Conservation (phyloP, 2,329 filamentous ascomycete genomes). For the Lecanicillium sp. region DNA sequence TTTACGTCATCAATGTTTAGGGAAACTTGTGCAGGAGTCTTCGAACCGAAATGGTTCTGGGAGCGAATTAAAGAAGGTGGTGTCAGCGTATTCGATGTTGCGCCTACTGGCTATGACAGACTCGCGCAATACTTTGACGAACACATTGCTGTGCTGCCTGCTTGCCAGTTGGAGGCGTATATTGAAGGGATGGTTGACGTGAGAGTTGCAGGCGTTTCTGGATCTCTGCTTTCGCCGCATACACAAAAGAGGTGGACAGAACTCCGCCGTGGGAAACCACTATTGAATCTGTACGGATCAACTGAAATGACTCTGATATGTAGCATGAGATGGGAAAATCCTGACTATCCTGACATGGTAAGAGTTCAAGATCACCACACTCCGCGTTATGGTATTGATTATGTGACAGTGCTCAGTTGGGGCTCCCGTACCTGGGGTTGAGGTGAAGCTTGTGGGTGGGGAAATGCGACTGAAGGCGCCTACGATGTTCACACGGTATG, state of each 20-base stretch:
- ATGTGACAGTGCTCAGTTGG: neutral
- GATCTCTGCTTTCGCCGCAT: neutral
- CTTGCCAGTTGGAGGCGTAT: neutral
- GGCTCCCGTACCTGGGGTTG: neutral
- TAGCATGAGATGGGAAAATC: conserved; percentile 1
- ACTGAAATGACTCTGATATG: conserved; percentile 1
- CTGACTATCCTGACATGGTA: neutral
- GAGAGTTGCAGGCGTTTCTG: neutral
- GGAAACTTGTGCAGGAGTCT: neutral
- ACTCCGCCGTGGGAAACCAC: neutral
- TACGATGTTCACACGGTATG: neutral
- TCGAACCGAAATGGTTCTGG: neutral
- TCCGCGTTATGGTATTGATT: neutral
- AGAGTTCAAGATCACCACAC: neutral
- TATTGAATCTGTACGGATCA: conserved; percentile 1
- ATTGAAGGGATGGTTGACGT: neutral
- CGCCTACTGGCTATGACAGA: conserved; percentile 1
- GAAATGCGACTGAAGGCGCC: neutral
- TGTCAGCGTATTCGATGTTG: conserved; percentile 1
- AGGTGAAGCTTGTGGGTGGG: neutral
- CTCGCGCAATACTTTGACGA: neutral
- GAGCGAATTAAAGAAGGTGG: neutral
- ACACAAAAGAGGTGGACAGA: conserved; percentile 1
- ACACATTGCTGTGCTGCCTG: neutral
- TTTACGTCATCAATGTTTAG: neutral